phyloP scores from a whole-genome alignment of 2,329 filamentous ascomycete species.

The Venturiaceae sp. region DNA sequence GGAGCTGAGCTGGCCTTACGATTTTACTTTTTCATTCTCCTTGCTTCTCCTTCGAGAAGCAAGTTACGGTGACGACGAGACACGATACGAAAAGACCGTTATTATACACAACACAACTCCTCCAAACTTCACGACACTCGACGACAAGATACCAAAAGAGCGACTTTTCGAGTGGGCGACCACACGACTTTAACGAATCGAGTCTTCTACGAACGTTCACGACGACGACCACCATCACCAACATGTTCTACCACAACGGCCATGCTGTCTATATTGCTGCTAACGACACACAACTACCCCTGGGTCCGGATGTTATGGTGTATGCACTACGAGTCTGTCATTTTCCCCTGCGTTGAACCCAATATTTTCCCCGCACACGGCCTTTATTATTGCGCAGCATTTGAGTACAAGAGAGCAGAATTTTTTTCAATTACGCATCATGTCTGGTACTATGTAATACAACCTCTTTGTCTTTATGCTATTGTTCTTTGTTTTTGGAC shows the following conservation, averaged over 20 bases:
- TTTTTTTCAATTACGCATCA: not conserved
- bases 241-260: not conserved
- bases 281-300: not conserved
- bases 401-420: not conserved
- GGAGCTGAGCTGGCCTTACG: not conserved
- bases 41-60: not conserved
- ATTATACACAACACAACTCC: not conserved
- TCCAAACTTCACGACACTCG: constrained; percentile 5
- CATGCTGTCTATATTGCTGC: not conserved
- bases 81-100: not conserved
- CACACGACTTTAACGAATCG: constrained; percentile 8
- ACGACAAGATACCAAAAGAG: constrained; percentile 8
- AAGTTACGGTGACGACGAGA: not conserved
- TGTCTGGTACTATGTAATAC: constrained; percentile 1
- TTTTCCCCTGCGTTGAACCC: not conserved
- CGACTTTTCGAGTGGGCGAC: constrained; percentile 5
- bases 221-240: constrained; percentile 1
- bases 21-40: not conserved
- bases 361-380: not conserved
- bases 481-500: not conserved
- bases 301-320: not conserved
- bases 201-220: constrained; percentile 7
- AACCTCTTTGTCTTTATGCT: not conserved
- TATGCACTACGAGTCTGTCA: not conserved
- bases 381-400: not conserved